Evolutionary conservation across 2,329 filamentous ascomycete species (phyloP).

Genomic region (Alternaria sp.): DNA sequence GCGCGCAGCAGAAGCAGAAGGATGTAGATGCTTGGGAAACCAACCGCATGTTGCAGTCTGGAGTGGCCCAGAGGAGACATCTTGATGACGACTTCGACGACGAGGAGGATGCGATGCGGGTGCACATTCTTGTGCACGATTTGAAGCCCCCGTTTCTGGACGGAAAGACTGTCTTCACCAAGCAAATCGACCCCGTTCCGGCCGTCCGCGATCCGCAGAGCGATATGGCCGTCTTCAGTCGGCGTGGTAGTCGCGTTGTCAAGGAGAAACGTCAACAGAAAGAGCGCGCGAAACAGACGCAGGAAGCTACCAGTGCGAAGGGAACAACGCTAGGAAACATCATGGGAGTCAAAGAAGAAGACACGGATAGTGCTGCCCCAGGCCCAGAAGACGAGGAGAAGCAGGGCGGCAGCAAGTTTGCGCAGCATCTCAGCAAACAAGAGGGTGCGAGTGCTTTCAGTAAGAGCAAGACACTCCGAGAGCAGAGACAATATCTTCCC

Average conservation of each 20-base stretch:
- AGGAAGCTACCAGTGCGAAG: constrained; percentile 90
- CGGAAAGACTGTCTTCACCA: constrained; percentile 94
- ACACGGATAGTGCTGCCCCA: constrained; percentile 83
- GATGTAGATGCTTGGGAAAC: constrained; percentile 99
- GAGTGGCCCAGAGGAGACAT: constrained; percentile 88
- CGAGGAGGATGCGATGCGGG: constrained; percentile 85
- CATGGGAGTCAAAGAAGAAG: constrained; percentile 93
- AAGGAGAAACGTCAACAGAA: constrained; percentile 89
- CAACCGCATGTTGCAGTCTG: constrained; percentile 96
- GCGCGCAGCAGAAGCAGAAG: constrained; percentile 83
- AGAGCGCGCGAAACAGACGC: constrained; percentile 90
- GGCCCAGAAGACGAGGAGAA: constrained; percentile 74
- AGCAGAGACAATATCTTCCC: constrained; percentile 91
- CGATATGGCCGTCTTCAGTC: constrained; percentile 97
- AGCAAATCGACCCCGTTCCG: constrained; percentile 92
- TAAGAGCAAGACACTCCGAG: constrained; percentile 84
- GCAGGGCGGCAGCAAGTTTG: constrained; percentile 77
- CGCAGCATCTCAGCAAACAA: constrained; percentile 85
- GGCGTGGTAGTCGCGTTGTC: constrained; percentile 92
- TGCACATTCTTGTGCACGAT: constrained; percentile 93
- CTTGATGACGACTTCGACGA: constrained; percentile 83
- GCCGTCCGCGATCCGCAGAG: constrained; percentile 93
- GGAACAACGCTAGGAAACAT: constrained; percentile 93
- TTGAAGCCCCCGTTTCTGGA: constrained; percentile 93
- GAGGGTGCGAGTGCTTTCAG: constrained; percentile 89